Evolutionary conservation across 345 rosid species (phyloP), one percentile per base, ranked within the genome.

Genomic region (Carallia brachiata): DNA sequence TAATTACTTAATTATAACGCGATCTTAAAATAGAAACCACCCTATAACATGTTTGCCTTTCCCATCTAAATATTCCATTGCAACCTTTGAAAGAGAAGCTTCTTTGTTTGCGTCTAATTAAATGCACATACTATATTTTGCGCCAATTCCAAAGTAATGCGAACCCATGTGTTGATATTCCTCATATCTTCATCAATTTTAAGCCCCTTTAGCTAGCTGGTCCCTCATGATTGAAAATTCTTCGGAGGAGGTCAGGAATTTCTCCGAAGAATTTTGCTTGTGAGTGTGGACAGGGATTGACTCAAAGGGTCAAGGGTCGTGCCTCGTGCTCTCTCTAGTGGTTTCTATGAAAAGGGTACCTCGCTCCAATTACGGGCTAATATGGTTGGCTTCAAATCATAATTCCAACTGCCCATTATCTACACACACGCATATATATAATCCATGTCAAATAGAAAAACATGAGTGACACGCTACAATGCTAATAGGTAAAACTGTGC

Each of bases 331-430:
- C n/a, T 17, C 34, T 30, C 39, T 28, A 50, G 70, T 61, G 60
- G 72, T 66, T 69, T 40, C 31, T 54, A 47, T 28, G 72, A 75
- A 73, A 36, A 70, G 40, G 60, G 70, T 1, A 32, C 34, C 2
- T 55, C 17, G 70, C 77, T 47, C 36, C 72, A 40, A 66, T 47
- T 19, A 52, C 27, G 60, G 62, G 58, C 55, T 40, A 28, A 62
- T 70, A 5, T 75, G 64, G 73, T 79, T 71, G 82, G 66, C 75
- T 73, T 66, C 19, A 63, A 70, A 73, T 73, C 81, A n/a, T 70
- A 66, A 18, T 70, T 77, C 17, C 12, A 59, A 17, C 36, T 36
- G 10, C 50, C 52, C 61, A 60, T 61, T 34, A 52, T 67, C 37
- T 48, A 7, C 52, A 13, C 23, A 23, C 23, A 23, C 23, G 23